Evolutionary conservation across 495 filamentous ascomycete genomes (phyloP), one percentile per base, ranked within the genome.

Genomic region (Terfezia boudieri): DNA sequence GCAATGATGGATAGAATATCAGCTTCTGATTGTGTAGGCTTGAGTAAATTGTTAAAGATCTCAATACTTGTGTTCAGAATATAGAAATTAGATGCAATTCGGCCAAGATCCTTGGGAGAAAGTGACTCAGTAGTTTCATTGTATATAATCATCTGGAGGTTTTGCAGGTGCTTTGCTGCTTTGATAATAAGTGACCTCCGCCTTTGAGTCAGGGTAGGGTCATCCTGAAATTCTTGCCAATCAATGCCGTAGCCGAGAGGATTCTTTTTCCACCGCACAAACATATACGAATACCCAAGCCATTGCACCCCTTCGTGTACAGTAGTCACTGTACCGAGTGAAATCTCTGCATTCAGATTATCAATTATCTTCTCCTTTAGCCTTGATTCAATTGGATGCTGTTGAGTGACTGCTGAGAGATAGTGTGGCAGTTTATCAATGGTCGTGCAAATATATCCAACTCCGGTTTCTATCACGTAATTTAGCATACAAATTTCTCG

Each of bases 101-200:
- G 80, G 35, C 90, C 90, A 16, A 95, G 79, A 64, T 96, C 86
- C 64, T 96, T 99, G 51, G 86, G 81, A 49, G 81, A 78, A 10
- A 99, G 76, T 59, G 89, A 86, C 65, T 94, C 86, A 0, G 90
- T 96, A 12, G 69, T 73, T 57, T 95, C 92, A 61, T 95, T 92
- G 71, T 89, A 96, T 46, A 96, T 92, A 59, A 99, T 88, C 90
- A 99, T 99, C 65, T 96, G 92, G 60, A 81, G 92, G 61, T 86
- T 74, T 59, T 90, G 86, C 36, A 99, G 71, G 2, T 82, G 80
- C 20, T 77, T 73, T 2, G 90, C 92, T 37, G 90, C 92, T 57
- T 89, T 77, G 52, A 93, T 84, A 54, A 92, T 79, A 53, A 96
- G 69, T 48, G 90, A 76, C 16, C 86, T 73, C 57, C 90, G 75